Evolutionary conservation across 1,284 basidiomycete species (phyloP).

Genomic region (Marasmius oreades): DNA sequence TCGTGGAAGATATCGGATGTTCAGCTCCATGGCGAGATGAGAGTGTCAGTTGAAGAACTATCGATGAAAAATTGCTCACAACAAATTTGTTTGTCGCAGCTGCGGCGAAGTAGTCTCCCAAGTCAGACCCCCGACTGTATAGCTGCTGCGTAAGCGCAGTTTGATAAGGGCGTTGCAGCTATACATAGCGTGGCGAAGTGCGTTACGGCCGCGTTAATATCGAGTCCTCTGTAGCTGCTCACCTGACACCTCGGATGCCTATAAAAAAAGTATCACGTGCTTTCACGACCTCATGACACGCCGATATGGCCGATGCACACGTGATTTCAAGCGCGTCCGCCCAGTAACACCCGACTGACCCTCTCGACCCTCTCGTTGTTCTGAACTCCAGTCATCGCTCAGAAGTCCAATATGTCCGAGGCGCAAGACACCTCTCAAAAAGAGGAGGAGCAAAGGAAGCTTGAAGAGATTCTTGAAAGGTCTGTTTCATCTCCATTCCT

Average conservation of each 20-base stretch:
- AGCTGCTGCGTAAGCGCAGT: no score
- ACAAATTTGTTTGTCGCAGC: no score
- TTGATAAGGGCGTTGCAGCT: no score
- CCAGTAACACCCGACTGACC: no score
- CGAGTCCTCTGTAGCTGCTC: no score
- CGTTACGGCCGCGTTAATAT: no score
- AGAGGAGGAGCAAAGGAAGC: conserved; percentile 14
- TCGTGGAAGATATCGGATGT: conserved; percentile 42
- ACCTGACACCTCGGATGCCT: no score
- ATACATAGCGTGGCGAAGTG: no score
- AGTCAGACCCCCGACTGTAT: no score
- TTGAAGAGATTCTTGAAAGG: conserved; percentile 18
- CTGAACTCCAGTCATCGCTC: background rate
- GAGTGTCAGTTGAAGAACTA: background rate
- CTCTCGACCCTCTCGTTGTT: background rate
- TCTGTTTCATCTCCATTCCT: background rate
- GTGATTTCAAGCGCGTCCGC: background rate
- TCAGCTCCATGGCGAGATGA: conserved; percentile 41
- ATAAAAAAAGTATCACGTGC: no score
- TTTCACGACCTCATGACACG: no score
- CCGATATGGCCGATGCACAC: background rate
- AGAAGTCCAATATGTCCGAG: background rate
- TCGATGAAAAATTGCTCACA: background rate
- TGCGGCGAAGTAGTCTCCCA: no score
- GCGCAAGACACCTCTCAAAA: conserved; percentile 5